Evolutionary conservation across 768 basidiomycete species (phyloP).

Genomic region (Cystobasidium onofrii): DNA sequence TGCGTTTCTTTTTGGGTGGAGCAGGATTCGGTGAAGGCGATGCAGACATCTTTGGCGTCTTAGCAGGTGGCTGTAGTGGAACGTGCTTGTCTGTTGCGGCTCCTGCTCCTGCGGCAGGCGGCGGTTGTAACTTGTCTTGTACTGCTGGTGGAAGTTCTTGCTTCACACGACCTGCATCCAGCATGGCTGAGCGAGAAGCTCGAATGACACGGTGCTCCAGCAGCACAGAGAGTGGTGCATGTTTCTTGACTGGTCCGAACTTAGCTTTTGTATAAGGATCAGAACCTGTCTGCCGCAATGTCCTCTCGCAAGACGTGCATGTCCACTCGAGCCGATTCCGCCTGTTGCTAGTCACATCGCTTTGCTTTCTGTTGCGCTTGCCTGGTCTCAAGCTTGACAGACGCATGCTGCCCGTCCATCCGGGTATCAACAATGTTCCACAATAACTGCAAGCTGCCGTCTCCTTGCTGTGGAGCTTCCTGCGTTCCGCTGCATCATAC

Average conservation of each 20-base stretch:
- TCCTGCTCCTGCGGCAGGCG: not conserved
- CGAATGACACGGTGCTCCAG: no score
- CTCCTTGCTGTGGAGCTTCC: not conserved
- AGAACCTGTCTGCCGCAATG: not conserved
- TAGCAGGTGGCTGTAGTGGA: not conserved
- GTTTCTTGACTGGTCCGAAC: not conserved
- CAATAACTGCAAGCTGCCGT: not conserved
- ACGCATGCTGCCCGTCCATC: slow-evolving; percentile 4
- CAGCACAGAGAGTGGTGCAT: not conserved
- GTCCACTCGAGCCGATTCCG: slow-evolving; percentile 15
- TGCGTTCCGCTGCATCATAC: not conserved
- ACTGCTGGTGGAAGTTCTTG: not conserved
- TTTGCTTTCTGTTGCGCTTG: not conserved
- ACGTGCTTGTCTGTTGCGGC: not conserved
- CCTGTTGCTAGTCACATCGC: not conserved
- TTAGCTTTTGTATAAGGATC: not conserved
- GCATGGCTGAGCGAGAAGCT: not conserved
- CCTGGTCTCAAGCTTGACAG: not conserved
- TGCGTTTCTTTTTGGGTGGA: slow-evolving; percentile 12
- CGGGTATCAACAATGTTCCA: not conserved
- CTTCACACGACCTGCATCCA: not conserved
- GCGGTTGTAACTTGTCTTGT: not conserved
- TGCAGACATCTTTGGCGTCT: not conserved
- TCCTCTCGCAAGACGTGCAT: not conserved
- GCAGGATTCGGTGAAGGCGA: not conserved